phyloP scores from a whole-genome alignment of 495 filamentous ascomycete genomes.

The Cercophora newfieldiana region DNA sequence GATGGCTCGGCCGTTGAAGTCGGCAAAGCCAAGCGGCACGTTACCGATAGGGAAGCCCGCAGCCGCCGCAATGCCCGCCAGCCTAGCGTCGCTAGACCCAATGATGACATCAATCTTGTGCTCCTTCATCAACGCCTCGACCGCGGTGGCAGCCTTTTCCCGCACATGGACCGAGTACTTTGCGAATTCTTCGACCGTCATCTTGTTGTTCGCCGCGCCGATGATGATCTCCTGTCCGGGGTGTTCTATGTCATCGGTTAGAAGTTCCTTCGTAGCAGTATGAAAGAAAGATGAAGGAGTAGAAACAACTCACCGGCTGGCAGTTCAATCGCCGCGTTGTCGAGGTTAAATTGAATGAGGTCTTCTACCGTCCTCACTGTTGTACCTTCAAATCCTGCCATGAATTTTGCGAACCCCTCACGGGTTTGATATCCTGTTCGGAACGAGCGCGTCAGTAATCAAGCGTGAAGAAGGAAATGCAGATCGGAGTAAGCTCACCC shows the following conservation, averaged over 20 bases:
- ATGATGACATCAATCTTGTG: background rate
- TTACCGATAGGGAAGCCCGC: background rate
- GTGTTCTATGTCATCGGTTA: background rate
- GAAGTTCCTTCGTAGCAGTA: background rate
- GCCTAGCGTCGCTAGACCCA: too few relatives aligned
- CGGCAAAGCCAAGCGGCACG: background rate
- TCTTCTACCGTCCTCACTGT: background rate
- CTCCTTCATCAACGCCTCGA: background rate
- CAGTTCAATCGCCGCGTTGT: background rate
- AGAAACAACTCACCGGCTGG: background rate
- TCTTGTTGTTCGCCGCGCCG: background rate
- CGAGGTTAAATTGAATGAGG: background rate
- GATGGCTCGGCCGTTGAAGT: slow-evolving; percentile 1
- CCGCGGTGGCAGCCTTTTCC: background rate
- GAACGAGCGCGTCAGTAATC: background rate
- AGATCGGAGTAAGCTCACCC: too few relatives aligned
- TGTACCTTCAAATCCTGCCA: too few relatives aligned
- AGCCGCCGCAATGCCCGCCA: too few relatives aligned
- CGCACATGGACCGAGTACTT: background rate
- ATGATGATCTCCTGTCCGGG: background rate
- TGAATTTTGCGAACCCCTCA: background rate
- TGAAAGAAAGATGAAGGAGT: background rate
- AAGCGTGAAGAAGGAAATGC: too few relatives aligned
- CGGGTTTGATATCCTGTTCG: background rate
- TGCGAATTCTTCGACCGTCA: background rate